These are phyloP conservation scores for Trichoderma sp. DNA, from an alignment of 2,329 filamentous ascomycete species.

Conservation along the genomic window DNA sequence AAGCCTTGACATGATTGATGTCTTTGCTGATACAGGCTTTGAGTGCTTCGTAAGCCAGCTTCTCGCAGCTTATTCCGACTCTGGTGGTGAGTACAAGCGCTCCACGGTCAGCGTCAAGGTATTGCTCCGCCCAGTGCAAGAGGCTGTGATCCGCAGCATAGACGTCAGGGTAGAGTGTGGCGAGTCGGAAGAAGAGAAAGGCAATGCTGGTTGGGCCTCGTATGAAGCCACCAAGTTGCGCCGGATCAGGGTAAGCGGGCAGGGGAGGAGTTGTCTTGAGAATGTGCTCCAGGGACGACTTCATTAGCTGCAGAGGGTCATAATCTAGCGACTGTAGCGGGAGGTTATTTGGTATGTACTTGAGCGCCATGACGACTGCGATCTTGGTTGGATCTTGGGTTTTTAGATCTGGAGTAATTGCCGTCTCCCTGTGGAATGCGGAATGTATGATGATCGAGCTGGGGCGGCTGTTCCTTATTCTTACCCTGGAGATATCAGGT, in stretches of 20 bases:
- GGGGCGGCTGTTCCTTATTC: background rate
- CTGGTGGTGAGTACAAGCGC: slow-evolving; percentile 38
- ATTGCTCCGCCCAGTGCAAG: slow-evolving; percentile 46
- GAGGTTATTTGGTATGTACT: slow-evolving; percentile 37
- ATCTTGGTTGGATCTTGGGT: background rate
- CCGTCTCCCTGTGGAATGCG: background rate
- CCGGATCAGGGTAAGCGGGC: slow-evolving; percentile 31
- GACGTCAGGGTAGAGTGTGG: slow-evolving; percentile 42
- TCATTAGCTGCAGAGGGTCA: slow-evolving; percentile 31
- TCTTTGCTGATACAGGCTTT: slow-evolving; percentile 42
- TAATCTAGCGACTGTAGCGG: slow-evolving; percentile 30
- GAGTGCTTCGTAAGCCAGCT: slow-evolving; percentile 46
- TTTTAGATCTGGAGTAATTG: background rate
- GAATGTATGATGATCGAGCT: background rate
- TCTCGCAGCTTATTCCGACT: slow-evolving; percentile 52
- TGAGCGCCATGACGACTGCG: slow-evolving; percentile 25
- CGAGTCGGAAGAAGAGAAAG: slow-evolving; percentile 53
- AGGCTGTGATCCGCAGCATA: slow-evolving; percentile 41
- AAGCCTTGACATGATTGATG: slow-evolving; percentile 35
- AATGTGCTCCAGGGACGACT: slow-evolving; percentile 37
- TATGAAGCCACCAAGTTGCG: slow-evolving; percentile 47
- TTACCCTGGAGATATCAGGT: background rate
- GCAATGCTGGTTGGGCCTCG: slow-evolving; percentile 54
- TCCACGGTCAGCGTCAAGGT: slow-evolving; percentile 42
- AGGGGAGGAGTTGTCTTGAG: slow-evolving; percentile 38